phyloP scores from a whole-genome alignment of 768 basidiomycete genomes.

The Russula sp. region DNA sequence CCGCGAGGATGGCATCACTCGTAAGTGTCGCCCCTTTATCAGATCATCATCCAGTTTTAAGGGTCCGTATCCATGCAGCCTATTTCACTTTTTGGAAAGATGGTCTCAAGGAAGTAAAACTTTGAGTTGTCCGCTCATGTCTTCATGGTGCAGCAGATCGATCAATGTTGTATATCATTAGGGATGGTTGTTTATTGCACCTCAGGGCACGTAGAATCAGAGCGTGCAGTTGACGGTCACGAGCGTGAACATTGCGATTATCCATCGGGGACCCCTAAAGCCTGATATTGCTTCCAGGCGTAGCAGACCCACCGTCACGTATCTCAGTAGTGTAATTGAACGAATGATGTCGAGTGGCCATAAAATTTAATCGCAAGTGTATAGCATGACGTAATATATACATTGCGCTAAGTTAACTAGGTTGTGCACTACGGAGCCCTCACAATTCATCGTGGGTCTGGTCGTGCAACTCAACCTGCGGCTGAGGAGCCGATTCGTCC shows the following conservation, averaged over 20 bases:
- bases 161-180: slow-evolving; percentile 17
- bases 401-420: neutral
- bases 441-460: slow-evolving; percentile 24
- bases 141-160: slow-evolving; percentile 16
- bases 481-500: slow-evolving; percentile 28
- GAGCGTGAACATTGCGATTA: neutral
- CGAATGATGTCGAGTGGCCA: too few relatives aligned
- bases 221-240: neutral
- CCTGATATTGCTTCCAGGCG: neutral
- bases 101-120: slow-evolving; percentile 78
- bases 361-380: neutral
- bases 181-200: neutral
- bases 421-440: neutral
- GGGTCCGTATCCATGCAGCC: slow-evolving; percentile 39
- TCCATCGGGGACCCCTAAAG: neutral
- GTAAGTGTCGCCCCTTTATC: slow-evolving; percentile 39
- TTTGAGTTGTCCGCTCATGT: slow-evolving; percentile 35
- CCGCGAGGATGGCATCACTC: slow-evolving; percentile 78
- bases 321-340: too few relatives aligned
- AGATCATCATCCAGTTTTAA: neutral
- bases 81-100: slow-evolving; percentile 97
- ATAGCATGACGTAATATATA: slow-evolving; percentile 1
- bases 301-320: too few relatives aligned
- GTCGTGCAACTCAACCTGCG: slow-evolving; percentile 25
- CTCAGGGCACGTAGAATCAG: neutral